These are phyloP conservation scores for Ascochyta pisi DNA, from an alignment of 2,329 filamentous ascomycete genomes.

Conservation along the genomic window DNA sequence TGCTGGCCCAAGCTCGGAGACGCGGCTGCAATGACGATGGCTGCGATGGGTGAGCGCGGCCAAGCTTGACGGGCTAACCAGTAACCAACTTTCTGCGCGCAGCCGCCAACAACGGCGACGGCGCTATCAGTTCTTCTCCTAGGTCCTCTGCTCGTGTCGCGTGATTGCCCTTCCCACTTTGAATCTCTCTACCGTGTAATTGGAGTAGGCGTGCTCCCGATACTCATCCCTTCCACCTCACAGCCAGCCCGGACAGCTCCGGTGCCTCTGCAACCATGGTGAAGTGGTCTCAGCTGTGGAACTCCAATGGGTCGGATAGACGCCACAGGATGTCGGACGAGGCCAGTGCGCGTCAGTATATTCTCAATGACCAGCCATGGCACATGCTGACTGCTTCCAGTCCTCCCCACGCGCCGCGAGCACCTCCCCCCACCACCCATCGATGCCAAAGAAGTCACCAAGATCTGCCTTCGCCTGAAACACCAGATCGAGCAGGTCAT, in stretches of 20 bases:
- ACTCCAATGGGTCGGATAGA: constrained; percentile 47
- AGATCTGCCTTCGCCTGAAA: constrained; percentile 85
- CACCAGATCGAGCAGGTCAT: constrained; percentile 89
- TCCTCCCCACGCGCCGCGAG: constrained; percentile 70
- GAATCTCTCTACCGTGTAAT: neutral
- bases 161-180: neutral
- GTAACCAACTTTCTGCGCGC: constrained; percentile 17
- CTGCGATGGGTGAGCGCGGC: constrained; percentile 3
- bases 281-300: constrained; percentile 49
- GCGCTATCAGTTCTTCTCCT: constrained; percentile 9
- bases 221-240: neutral
- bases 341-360: constrained; percentile 46
- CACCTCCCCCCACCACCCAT: constrained; percentile 70
- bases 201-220: neutral
- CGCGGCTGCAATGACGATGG: constrained; percentile 11
- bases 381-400: constrained; percentile 48
- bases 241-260: neutral
- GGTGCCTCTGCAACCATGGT: constrained; percentile 42
- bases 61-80: constrained; percentile 10
- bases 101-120: constrained; percentile 11
- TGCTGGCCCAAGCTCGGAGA: constrained; percentile 4
- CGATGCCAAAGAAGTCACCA: constrained; percentile 81
- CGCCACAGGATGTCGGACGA: constrained; percentile 52
- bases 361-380: neutral
- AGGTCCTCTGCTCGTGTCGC: constrained; percentile 3